A percentile compares a stretch with the other conserved stretches of the same genome.
Conservation (phyloP, 352 stramenopile genomes). For the Thraustochytrium striatum region DNA sequence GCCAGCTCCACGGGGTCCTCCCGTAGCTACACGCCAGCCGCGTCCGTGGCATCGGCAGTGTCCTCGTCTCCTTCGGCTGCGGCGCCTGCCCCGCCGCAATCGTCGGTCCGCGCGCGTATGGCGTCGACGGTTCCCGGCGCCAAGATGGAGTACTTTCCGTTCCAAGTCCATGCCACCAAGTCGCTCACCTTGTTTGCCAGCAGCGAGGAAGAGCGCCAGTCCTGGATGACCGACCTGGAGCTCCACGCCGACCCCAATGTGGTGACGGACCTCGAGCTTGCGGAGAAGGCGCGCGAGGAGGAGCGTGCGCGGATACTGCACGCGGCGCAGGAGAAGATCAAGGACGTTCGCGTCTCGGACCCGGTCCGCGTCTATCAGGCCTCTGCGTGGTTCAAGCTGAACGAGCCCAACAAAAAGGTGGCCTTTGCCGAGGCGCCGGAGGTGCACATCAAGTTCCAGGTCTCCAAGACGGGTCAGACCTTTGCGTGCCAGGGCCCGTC, state of each 20-base stretch:
- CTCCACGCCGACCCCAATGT: slow-evolving; percentile 24
- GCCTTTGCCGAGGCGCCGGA: background rate
- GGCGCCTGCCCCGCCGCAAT: too few species aligned
- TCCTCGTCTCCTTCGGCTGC: too few species aligned
- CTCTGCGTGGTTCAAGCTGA: slow-evolving; percentile 27
- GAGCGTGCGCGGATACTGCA: background rate
- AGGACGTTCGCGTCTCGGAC: slow-evolving; percentile 28
- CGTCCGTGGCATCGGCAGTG: too few species aligned
- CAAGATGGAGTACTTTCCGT: background rate
- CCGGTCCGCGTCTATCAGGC: background rate
- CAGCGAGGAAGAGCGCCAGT: slow-evolving; percentile 6
- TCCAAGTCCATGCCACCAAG: slow-evolving; percentile 19
- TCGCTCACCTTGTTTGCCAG: background rate
- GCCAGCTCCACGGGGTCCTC: too few species aligned
- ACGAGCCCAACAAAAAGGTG: background rate
- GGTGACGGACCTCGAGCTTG: background rate
- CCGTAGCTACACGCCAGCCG: too few species aligned
- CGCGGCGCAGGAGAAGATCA: slow-evolving; percentile 5
- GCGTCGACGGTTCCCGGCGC: too few species aligned
- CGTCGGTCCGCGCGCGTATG: too few species aligned
- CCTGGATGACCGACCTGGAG: slow-evolving; percentile 21
- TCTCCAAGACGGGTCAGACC: slow-evolving; percentile 30
- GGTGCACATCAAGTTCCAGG: slow-evolving; percentile 36
- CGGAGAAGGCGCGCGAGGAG: slow-evolving; percentile 16
- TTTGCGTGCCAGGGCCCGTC: background rate